Conservation (phyloP, 2,329 filamentous ascomycete species). For the Colletotrichum sidae region DNA sequence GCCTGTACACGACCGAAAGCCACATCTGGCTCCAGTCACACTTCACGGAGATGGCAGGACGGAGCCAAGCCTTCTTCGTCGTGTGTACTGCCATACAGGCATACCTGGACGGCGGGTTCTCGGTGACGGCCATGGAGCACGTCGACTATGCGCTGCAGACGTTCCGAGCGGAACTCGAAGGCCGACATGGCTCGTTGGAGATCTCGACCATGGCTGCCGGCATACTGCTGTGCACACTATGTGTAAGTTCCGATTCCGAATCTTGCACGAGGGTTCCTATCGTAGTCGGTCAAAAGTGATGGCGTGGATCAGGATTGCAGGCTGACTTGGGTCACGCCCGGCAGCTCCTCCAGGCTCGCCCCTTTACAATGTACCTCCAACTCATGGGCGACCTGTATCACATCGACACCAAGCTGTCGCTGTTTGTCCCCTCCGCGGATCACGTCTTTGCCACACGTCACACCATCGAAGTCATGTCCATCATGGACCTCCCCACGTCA, state of each 20-base stretch:
- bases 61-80: conserved; percentile 26
- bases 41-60: conserved; percentile 26
- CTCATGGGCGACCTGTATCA: conserved; percentile 35
- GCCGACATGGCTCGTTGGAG: conserved; percentile 23
- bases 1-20: conserved; percentile 32
- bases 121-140: conserved; percentile 31
- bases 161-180: conserved; percentile 35
- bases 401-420: conserved; percentile 11
- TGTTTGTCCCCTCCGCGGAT: conserved; percentile 13
- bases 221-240: conserved; percentile 31
- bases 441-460: conserved; percentile 24
- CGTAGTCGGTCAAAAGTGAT: neutral
- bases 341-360: conserved; percentile 30
- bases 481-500: conserved; percentile 38
- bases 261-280: neutral
- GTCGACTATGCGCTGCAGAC: conserved; percentile 35
- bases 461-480: conserved; percentile 34
- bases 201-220: conserved; percentile 33
- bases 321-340: neutral
- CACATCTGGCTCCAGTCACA: conserved; percentile 30
- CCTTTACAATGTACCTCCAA: conserved; percentile 33
- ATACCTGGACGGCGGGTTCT: conserved; percentile 35
- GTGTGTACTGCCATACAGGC: conserved; percentile 35
- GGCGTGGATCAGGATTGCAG: neutral
- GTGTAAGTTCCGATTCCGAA: conserved; percentile 17